Evolutionary conservation across 78 protist species (phyloP).

Genomic region (Emiliania huxleyi): DNA sequence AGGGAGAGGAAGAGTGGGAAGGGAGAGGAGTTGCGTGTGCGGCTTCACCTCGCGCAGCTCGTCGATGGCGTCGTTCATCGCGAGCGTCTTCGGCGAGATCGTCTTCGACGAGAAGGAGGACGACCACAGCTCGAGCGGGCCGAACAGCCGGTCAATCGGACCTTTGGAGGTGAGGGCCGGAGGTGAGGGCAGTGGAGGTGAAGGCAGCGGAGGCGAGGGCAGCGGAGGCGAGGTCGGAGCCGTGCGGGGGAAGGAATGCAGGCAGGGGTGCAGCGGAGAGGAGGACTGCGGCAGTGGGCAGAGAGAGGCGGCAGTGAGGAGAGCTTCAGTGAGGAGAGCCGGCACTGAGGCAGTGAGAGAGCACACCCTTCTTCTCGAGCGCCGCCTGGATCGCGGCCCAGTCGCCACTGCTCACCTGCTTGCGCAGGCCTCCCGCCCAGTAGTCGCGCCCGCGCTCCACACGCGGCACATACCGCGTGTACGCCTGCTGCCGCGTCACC

Average conservation of each 20-base stretch:
- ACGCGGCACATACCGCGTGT: conserved; percentile 7
- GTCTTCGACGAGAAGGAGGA: not conserved
- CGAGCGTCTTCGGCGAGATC: not conserved
- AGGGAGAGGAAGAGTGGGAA: too few species aligned
- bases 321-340: too few species aligned
- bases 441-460: conserved; percentile 12
- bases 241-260: too few species aligned
- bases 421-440: not conserved
- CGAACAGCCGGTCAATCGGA: not conserved
- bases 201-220: too few species aligned
- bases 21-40: too few species aligned
- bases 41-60: not conserved
- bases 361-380: conserved; percentile 10
- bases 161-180: too few species aligned
- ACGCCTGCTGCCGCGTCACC: conserved; percentile 18
- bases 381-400: not conserved
- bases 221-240: too few species aligned
- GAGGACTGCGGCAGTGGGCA: too few species aligned
- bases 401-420: not conserved
- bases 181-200: too few species aligned
- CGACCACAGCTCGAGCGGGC: not conserved
- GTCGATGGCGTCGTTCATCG: not conserved
- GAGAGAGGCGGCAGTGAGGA: too few species aligned
- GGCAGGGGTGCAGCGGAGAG: too few species aligned
- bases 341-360: too few species aligned